These are phyloP conservation scores for Fusarium sp. DNA, from an alignment of 2,329 filamentous ascomycete species.

Conservation along the genomic window DNA sequence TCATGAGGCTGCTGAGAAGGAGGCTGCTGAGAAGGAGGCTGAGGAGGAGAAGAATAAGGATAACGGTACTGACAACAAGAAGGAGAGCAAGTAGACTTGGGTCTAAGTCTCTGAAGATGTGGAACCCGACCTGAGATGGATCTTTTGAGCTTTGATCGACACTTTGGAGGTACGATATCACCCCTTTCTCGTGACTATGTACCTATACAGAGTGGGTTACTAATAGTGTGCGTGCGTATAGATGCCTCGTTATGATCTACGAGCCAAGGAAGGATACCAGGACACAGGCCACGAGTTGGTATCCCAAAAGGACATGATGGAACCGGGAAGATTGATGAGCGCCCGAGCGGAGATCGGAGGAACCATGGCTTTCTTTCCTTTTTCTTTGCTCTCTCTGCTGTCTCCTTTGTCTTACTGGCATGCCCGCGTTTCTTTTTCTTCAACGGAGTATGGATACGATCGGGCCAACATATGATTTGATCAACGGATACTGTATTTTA, in stretches of 20 bases:
- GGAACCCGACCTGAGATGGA: background rate
- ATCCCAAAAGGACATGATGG: background rate
- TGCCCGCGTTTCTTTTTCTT: background rate
- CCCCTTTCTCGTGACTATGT: no score
- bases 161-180: background rate
- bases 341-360: background rate
- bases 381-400: background rate
- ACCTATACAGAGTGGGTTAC: no score
- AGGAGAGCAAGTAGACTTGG: background rate
- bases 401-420: background rate
- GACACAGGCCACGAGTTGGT: background rate
- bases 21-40: background rate
- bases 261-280: background rate
- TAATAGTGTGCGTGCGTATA: background rate
- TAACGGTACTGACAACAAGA: background rate
- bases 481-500: background rate
- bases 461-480: background rate
- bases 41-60: background rate
- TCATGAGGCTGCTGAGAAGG: background rate
- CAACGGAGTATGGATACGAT: background rate
- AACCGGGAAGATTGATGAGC: background rate
- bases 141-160: background rate
- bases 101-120: background rate
- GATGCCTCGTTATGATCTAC: background rate
- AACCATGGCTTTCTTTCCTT: background rate